Percentiles rank a stretch among this genome's conserved stretches.
These are phyloP conservation scores for Xylaria sp. DNA, from an alignment of 2,329 filamentous ascomycete genomes.

Conservation along the genomic window DNA sequence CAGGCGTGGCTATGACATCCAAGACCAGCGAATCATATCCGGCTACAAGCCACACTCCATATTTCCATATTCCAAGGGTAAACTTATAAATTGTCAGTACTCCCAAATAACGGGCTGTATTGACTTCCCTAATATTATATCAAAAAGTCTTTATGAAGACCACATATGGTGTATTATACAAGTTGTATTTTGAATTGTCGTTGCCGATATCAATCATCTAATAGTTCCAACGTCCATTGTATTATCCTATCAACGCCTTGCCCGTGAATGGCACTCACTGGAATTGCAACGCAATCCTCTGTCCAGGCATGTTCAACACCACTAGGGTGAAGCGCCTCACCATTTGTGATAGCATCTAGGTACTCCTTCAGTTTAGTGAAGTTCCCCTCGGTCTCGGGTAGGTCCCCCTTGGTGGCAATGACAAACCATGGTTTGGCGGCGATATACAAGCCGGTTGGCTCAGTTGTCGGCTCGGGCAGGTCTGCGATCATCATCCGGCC, in stretches of 20 bases:
- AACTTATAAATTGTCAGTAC: neutral
- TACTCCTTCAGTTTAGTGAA: constrained; percentile 77
- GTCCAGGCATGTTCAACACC: constrained; percentile 67
- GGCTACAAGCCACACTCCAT: constrained; percentile 7
- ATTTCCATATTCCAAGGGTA: neutral
- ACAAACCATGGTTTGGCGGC: constrained; percentile 98
- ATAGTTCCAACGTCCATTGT: constrained; percentile 75
- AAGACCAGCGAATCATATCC: neutral
- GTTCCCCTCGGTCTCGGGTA: constrained; percentile 80
- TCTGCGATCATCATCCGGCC: constrained; percentile 48
- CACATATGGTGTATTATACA: constrained; percentile 13
- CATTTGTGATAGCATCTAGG: constrained; percentile 71
- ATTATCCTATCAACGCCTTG: constrained; percentile 82
- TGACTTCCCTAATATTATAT: constrained; percentile 12
- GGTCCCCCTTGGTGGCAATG: constrained; percentile 90
- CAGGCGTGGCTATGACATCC: neutral
- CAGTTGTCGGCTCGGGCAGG: constrained; percentile 20
- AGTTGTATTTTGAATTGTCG: neutral
- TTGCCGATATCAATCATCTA: constrained; percentile 58
- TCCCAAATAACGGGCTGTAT: neutral
- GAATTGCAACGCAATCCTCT: constrained; percentile 75
- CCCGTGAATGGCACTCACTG: constrained; percentile 88
- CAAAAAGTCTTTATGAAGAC: neutral
- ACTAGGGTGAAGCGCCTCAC: constrained; percentile 76
- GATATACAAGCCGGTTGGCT: constrained; percentile 70